A percentile compares a stretch with the other conserved stretches of the same genome.
phyloP scores from a whole-genome alignment of 2,329 filamentous ascomycete species.

The Fusarium penzigii region DNA sequence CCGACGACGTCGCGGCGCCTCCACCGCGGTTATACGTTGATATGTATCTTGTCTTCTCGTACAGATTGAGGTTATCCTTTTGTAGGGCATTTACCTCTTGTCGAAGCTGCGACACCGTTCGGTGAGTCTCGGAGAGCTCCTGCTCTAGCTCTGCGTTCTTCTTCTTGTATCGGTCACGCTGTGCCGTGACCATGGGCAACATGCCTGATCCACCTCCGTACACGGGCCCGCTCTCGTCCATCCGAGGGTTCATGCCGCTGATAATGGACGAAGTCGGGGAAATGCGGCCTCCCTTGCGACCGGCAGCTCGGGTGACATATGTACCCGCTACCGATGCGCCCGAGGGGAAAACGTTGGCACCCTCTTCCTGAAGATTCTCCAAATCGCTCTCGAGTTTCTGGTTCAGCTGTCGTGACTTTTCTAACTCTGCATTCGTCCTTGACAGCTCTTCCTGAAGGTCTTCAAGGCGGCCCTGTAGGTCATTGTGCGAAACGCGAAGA shows the following conservation, averaged over 20 bases:
- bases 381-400: constrained; percentile 91
- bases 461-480: constrained; percentile 79
- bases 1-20: constrained; percentile 60
- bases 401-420: constrained; percentile 81
- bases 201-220: constrained; percentile 78
- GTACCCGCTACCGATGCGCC: constrained; percentile 93
- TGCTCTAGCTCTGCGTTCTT: constrained; percentile 88
- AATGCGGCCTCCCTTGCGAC: constrained; percentile 66
- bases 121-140: constrained; percentile 82
- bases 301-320: constrained; percentile 66
- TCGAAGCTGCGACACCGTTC: constrained; percentile 78
- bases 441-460: constrained; percentile 82
- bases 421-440: constrained; percentile 79
- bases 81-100: constrained; percentile 91
- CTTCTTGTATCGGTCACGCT: constrained; percentile 97
- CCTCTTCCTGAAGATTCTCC: constrained; percentile 81
- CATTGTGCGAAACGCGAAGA: constrained; percentile 89
- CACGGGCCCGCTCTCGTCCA: constrained; percentile 59
- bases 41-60: constrained; percentile 96
- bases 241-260: constrained; percentile 82
- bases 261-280: constrained; percentile 98
- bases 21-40: constrained; percentile 84
- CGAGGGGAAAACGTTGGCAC: constrained; percentile 80
- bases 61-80: constrained; percentile 92
- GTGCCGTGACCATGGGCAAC: constrained; percentile 95